Evolutionary conservation across 768 basidiomycete species (phyloP), one percentile per base, ranked within the genome.

Genomic region (Naganishia friedmannii): DNA sequence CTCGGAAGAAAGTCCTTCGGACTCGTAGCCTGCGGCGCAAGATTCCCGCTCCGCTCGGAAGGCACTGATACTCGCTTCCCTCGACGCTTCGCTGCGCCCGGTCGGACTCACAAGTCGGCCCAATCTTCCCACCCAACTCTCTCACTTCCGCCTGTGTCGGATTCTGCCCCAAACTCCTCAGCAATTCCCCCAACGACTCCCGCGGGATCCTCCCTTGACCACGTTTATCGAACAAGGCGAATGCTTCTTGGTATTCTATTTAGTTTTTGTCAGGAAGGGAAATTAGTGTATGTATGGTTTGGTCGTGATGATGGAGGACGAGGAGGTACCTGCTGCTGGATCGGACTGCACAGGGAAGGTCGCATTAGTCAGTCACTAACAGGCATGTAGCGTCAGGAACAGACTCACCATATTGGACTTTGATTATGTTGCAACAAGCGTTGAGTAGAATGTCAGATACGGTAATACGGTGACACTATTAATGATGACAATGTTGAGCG

Each of bases 121-220:
- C 91, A 2, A 91, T 88, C 17, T 83, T 79, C 5, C 84, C 82
- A 32, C 90, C 86, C 73, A 98, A 88, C 23, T 92, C 90, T 10
- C 87, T 86, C 4, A 98, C 93, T 82, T 99, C 94, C n/a, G 90
- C 89, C 80, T 98, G 96, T 0, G 95, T 98, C n/a, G 96, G 96
- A 80, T 99, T 99, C 84, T 98, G 96, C 2, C 96, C 96, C 3
- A 99, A 84, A 0, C 93, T 93, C 53, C 96, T 87, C 19, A 99
- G 83, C 12, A 99, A 86, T 80, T 98, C 95, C 10, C 96, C 96
- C 0, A 99, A 83, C 0, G 88, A 89, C 72, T 93, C 90, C 3
- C 90, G 84, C 0, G 93, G 90, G 34, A 99, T 91, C 17, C 90
- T 86, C 19, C 93, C 93, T 1, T 90, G 91, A 45, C 96, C 96